Evolutionary conservation across 2,329 filamentous ascomycete species (phyloP), one percentile per base, ranked within the genome.

Genomic region (Rugonectria rugulosa): DNA sequence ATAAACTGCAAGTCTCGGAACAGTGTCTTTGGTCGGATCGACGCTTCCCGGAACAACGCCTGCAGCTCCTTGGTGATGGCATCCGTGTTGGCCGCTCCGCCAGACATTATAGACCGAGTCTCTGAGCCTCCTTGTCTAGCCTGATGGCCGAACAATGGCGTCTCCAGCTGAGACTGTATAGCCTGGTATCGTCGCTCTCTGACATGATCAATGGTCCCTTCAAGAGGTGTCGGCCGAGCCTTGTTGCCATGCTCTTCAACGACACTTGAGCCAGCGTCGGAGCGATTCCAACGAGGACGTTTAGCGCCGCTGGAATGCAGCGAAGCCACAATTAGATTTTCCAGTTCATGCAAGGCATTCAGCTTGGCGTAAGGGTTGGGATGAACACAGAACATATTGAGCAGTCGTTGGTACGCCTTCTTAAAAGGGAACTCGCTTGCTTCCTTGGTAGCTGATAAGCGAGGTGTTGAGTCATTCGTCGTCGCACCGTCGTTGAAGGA

Each of bases 331-430:
- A 96, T 91, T 40, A 99, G 81, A 36, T 89, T 86, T 68, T 96
- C 88, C 5, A 99, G 81, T 70, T 97, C 92, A 57, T 89, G 87
- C 5, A 98, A 79, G 0, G 91, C 89, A 61, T 89, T 88, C 11
- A 99, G 82, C 73, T 99, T 99, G 19, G 86, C 83, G 63, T 90
- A 90, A 0, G 95, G 95, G 68, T 95, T 96, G 0, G 91, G 90
- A 62, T 96, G 91, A 4, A 93, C 90, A 36, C 91, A 92, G 64
- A 99, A 96, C 77, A 92, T 92, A 60, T 86, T 87, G 26, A 98
- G 79, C 1, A 98, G 80, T 11, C 88, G 87, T 62, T 87, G 82
- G 69, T 96, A 97, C 1, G 92, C 90, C 62, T 87, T 85, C 46
- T 86, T 86, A 69, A 94, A 97, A 0, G 91, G 90, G 65, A 96